A percentile compares a stretch with the other conserved stretches of the same genome.
Evolutionary conservation across 1,284 basidiomycete genomes (phyloP).

Genomic region (Coniferiporia weirii): DNA sequence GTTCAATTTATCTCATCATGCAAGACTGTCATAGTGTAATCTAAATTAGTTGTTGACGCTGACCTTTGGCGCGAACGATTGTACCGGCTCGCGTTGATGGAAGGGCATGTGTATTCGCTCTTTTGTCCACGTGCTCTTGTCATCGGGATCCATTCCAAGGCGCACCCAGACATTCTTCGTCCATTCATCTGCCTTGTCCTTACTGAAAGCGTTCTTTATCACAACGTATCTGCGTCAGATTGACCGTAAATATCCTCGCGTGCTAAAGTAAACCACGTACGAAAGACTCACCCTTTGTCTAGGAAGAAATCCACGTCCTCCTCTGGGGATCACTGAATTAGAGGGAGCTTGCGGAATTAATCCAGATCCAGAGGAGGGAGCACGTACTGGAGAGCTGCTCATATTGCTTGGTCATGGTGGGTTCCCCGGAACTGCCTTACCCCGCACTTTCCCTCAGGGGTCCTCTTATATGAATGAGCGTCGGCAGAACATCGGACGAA

Average conservation of each 20-base stretch:
- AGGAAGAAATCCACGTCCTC: constrained; percentile 52
- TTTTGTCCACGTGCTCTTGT: constrained; percentile 48
- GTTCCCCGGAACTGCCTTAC: background rate
- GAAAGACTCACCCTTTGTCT: constrained; percentile 37
- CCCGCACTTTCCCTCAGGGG: background rate
- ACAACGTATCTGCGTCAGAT: constrained; percentile 31
- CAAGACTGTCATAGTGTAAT: background rate
- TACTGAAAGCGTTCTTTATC: constrained; percentile 48
- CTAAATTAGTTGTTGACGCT: constrained; percentile 11
- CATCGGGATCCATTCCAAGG: constrained; percentile 45
- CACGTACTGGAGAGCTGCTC: constrained; percentile 16
- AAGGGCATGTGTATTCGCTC: constrained; percentile 56
- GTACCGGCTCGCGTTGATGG: constrained; percentile 40
- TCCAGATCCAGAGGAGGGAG: background rate
- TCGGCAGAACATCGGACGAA: constrained; percentile 7
- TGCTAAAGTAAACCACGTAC: background rate
- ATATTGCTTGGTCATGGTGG: constrained; percentile 12
- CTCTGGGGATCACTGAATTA: constrained; percentile 21
- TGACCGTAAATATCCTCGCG: background rate
- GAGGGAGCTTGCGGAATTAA: background rate
- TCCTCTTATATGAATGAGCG: background rate
- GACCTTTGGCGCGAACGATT: constrained; percentile 50
- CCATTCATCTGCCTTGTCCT: constrained; percentile 44
- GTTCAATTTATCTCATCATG: background rate
- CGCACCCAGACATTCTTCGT: constrained; percentile 48